phyloP scores from a whole-genome alignment of 805 yeast species.

The Cyberlindnera veronae region DNA sequence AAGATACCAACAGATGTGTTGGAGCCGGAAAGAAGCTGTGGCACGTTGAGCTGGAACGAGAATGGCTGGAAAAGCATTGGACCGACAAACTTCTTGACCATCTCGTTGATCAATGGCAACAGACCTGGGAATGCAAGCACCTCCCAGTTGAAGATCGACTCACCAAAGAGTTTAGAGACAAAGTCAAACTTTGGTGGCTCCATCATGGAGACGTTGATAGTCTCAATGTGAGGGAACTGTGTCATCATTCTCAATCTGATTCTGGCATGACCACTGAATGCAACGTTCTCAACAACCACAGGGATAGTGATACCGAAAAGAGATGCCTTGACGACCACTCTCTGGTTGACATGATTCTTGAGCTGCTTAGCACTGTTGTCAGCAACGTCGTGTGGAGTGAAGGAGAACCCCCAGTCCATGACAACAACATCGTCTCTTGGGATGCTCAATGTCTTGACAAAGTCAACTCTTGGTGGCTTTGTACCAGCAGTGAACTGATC shows the following conservation, averaged over 20 bases:
- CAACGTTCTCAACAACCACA: conserved; percentile 71
- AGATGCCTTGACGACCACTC: conserved; percentile 69
- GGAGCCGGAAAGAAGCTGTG: conserved; percentile 85
- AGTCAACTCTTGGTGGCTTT: conserved; percentile 91
- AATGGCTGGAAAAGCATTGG: conserved; percentile 87
- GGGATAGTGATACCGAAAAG: conserved; percentile 85
- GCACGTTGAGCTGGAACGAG: conserved; percentile 88
- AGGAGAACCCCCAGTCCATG: conserved; percentile 95
- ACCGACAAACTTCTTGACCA: conserved; percentile 83
- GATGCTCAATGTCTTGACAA: conserved; percentile 83
- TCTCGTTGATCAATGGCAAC: conserved; percentile 73
- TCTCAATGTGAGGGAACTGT: conserved; percentile 89
- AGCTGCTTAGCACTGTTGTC: conserved; percentile 85
- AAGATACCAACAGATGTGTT: conserved; percentile 86
- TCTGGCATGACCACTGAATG: conserved; percentile 72
- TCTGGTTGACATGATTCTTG: conserved; percentile 81
- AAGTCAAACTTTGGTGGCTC: conserved; percentile 91
- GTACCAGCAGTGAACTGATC: conserved; percentile 90
- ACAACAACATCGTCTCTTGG: conserved; percentile 93
- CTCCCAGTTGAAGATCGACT: conserved; percentile 84
- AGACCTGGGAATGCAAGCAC: conserved; percentile 84
- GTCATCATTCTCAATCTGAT: conserved; percentile 87
- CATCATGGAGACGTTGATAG: conserved; percentile 78
- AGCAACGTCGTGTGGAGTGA: conserved; percentile 84
- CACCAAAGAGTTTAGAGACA: conserved; percentile 67